Base-by-base conservation (phyloP, 495 filamentous ascomycete species). In the Hypoxylon fragiforme region DNA sequence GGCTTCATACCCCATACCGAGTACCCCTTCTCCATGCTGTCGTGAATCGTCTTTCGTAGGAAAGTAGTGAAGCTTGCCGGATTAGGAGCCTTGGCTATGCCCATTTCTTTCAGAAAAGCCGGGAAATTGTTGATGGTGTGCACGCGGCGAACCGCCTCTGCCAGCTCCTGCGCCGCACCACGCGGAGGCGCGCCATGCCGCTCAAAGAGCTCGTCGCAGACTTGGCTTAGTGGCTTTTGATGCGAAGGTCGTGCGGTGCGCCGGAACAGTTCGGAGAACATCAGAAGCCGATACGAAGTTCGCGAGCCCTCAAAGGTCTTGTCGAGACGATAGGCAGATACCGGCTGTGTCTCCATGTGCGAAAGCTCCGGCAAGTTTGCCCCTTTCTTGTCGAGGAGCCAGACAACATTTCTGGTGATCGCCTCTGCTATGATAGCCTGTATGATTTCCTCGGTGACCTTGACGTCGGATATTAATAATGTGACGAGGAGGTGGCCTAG, bases 241-340 rank as follows among this genome's bases (percentile, higher is more conserved):
- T 67, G 61, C 14, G 54, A 60, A 5, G 70, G 66, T 18, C 77
- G 71, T 22, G 68, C 78, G 0, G 69, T 73, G 26, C 66, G 67
- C 11, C 70, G 70, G 60, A 81, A 80, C 7, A 81, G 71, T 44
- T 74, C 70, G 2, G 71, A 69, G 64, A 81, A 79, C 77, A 81
- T 79, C 18, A 81, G 68, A 12, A 81, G 70, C 3, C 73, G 68
- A 59, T 80, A 81, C 1, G 74, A 78, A 1, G 74, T 76, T 20
- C 66, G 69, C 40, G 66, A 70, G 7, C 76, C 78, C 12, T 72
- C 50, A 44, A 77, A 80, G 0, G 76, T 79, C 54, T 73, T 70
- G 16, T 67, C 41, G 0, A 81, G 66, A n/a, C 77, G 77, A 52
- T 79, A 80, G 0, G 70, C 39, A 2, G 71, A 77, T 12, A 72